Percentiles rank a stretch among this genome's conserved stretches.
Evolutionary conservation across 495 filamentous ascomycete genomes (phyloP).

Genomic region (Talaromyces trachyspermus): DNA sequence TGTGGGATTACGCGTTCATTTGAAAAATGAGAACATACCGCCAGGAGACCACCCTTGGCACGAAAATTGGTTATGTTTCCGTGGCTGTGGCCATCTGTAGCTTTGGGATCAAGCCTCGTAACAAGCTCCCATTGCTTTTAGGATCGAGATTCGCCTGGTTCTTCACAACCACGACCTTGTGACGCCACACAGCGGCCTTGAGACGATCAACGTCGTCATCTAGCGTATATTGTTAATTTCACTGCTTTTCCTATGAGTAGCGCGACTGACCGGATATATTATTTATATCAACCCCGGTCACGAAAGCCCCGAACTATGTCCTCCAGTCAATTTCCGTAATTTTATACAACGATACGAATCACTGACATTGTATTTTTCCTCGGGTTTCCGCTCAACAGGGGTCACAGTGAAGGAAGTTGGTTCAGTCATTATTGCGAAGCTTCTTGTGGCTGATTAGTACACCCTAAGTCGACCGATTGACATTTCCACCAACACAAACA

Average conservation of each 20-base stretch:
- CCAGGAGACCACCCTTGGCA: slow-evolving; percentile 8
- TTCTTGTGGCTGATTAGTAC: neutral
- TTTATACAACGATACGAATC: neutral
- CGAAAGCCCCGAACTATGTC: slow-evolving; percentile 2
- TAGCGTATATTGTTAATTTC: slow-evolving; percentile 8
- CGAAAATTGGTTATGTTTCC: slow-evolving; percentile 29
- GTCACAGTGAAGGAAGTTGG: neutral
- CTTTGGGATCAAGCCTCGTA: slow-evolving; percentile 28
- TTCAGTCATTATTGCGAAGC: neutral
- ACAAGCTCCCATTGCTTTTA: slow-evolving; percentile 35
- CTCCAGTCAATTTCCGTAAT: neutral
- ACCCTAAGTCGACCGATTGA: neutral
- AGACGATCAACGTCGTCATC: slow-evolving; percentile 28
- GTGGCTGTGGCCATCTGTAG: slow-evolving; percentile 28
- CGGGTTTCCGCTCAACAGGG: neutral
- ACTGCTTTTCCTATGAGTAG: neutral
- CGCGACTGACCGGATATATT: neutral
- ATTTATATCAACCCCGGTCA: slow-evolving; percentile 3
- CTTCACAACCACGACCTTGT: slow-evolving; percentile 33
- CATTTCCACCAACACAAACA: neutral
- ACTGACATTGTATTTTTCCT: slow-evolving; percentile 3
- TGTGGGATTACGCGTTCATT: neutral
- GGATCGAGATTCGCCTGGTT: slow-evolving; percentile 28
- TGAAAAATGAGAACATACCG: neutral
- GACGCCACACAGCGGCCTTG: slow-evolving; percentile 28